These are phyloP conservation scores for Sporothrix phasma DNA, from an alignment of 2,329 filamentous ascomycete species.

Conservation along the genomic window DNA sequence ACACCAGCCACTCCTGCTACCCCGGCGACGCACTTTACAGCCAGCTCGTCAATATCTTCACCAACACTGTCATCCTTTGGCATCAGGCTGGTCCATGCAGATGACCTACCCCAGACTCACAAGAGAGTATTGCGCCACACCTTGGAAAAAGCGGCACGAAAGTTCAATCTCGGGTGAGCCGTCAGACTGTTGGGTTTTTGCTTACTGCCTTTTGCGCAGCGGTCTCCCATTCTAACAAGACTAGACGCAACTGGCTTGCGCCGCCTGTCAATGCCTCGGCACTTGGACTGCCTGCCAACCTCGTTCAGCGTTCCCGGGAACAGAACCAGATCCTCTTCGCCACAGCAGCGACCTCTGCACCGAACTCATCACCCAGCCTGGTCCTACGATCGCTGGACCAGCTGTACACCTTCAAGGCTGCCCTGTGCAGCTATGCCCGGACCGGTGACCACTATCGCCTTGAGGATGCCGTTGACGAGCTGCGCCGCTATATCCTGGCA, in stretches of 20 bases:
- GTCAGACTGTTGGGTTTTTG: too few species aligned
- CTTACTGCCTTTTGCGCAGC: background rate
- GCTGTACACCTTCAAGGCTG: slow-evolving; percentile 54
- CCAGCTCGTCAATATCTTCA: slow-evolving; percentile 14
- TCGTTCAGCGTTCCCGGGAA: slow-evolving; percentile 45
- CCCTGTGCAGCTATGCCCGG: slow-evolving; percentile 46
- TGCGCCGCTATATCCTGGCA: slow-evolving; percentile 48
- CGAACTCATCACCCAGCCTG: slow-evolving; percentile 37
- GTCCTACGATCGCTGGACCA: slow-evolving; percentile 51
- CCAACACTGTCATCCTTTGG: slow-evolving; percentile 28
- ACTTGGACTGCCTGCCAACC: slow-evolving; percentile 38
- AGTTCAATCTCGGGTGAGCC: slow-evolving; percentile 34
- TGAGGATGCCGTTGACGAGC: slow-evolving; percentile 53
- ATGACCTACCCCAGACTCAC: slow-evolving; percentile 35
- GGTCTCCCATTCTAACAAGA: slow-evolving; percentile 12
- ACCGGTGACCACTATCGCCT: slow-evolving; percentile 36
- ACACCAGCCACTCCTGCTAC: slow-evolving; percentile 33
- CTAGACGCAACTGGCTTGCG: slow-evolving; percentile 34
- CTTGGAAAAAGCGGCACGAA: slow-evolving; percentile 43
- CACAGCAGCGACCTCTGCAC: slow-evolving; percentile 16
- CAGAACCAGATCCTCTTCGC: slow-evolving; percentile 55
- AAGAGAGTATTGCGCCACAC: slow-evolving; percentile 39
- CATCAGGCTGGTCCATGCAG: slow-evolving; percentile 41
- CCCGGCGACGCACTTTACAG: slow-evolving; percentile 19
- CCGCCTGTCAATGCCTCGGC: slow-evolving; percentile 33